Conservation (phyloP, 176 grass and related monocot species). For the Urochloa ruziziensis region DNA sequence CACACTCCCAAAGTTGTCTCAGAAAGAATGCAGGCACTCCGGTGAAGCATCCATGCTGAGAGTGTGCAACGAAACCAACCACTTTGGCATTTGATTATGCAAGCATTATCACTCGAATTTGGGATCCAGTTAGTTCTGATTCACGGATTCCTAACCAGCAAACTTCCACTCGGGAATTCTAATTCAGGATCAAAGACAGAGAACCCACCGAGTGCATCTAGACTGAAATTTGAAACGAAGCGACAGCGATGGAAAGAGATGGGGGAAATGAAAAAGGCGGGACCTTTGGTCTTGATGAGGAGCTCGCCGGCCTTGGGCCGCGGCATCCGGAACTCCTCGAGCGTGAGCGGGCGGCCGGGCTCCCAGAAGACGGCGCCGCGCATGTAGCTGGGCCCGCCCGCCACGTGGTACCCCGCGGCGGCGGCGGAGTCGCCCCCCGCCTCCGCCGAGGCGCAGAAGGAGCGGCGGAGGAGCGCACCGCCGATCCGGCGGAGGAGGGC, state of each 20-base stretch:
- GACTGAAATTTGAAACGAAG: too few species aligned
- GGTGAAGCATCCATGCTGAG: not conserved
- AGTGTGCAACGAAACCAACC: too few species aligned
- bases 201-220: too few species aligned
- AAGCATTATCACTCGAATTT: too few species aligned
- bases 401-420: conserved; percentile 69
- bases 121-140: too few species aligned
- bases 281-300: conserved; percentile 93
- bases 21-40: conserved; percentile 6
- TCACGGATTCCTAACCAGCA: too few species aligned
- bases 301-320: conserved; percentile 91
- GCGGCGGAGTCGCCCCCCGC: not conserved
- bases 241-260: too few species aligned
- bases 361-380: conserved; percentile 88
- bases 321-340: conserved; percentile 96
- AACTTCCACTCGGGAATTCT: too few species aligned
- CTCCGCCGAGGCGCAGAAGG: not conserved
- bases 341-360: conserved; percentile 80
- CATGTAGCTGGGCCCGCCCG: conserved; percentile 80
- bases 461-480: conserved; percentile 43
- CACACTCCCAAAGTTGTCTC: not conserved
- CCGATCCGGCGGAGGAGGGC: conserved; percentile 59
- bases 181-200: too few species aligned
- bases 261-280: not conserved
- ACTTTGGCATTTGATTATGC: too few species aligned